These are phyloP conservation scores for Elsinoe necatrix DNA, from an alignment of 2,329 filamentous ascomycete genomes.

Conservation along the genomic window DNA sequence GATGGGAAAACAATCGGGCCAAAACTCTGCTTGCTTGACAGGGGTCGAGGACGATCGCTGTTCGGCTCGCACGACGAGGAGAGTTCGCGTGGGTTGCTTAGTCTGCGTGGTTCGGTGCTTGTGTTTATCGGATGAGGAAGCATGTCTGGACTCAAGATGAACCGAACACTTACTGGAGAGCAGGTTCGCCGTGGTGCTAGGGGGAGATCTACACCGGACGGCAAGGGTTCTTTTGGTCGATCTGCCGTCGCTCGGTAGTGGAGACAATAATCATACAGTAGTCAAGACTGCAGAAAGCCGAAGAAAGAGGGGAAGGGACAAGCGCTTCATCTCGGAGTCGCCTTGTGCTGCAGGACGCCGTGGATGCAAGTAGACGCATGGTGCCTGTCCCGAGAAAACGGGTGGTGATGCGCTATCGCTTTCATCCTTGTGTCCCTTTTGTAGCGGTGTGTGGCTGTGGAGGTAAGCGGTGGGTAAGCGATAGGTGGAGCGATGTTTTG, in stretches of 20 bases:
- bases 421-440: background rate
- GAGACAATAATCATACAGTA: background rate
- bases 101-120: background rate
- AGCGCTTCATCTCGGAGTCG: background rate
- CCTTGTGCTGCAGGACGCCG: slow-evolving; percentile 4
- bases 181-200: background rate
- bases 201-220: background rate
- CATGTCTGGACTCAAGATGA: background rate
- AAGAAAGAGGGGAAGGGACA: background rate
- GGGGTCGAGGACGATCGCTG: background rate
- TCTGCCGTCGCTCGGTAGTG: background rate
- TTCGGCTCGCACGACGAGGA: background rate
- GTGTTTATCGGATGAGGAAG: background rate
- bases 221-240: background rate
- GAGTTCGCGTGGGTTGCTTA: no score
- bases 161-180: background rate
- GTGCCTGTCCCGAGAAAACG: slow-evolving; percentile 5
- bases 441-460: background rate
- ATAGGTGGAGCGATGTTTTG: background rate
- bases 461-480: background rate
- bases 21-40: background rate
- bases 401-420: background rate
- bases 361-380: background rate
- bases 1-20: no score
- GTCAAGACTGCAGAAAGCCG: background rate